phyloP scores from a whole-genome alignment of 1,284 basidiomycete species.

The Fomitopsis palustris region DNA sequence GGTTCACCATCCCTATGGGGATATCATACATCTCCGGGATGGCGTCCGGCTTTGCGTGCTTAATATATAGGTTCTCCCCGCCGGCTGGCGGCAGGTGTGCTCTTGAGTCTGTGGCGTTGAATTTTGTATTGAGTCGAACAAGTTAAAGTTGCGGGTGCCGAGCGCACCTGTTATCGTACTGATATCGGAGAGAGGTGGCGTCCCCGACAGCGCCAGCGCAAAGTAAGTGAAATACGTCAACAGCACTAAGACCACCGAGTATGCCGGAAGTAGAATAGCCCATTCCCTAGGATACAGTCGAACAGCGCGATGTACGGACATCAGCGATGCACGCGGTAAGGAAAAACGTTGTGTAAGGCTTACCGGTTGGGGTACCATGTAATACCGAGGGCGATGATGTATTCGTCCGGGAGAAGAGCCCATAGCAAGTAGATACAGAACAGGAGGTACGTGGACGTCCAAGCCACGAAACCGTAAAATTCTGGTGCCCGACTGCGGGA shows the following conservation, averaged over 20 bases:
- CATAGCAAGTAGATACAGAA: slow-evolving; percentile 73
- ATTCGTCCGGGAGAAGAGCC: slow-evolving; percentile 48
- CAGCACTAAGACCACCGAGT: slow-evolving; percentile 68
- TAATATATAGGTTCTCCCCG: slow-evolving; percentile 44
- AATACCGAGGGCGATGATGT: slow-evolving; percentile 63
- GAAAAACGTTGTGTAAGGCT: slow-evolving; percentile 19
- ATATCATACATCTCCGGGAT: slow-evolving; percentile 75
- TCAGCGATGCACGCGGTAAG: not conserved
- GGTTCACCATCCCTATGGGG: slow-evolving; percentile 79
- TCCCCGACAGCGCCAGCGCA: slow-evolving; percentile 66
- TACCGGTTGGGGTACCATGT: slow-evolving; percentile 88
- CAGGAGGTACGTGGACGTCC: slow-evolving; percentile 71
- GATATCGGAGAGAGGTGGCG: slow-evolving; percentile 67
- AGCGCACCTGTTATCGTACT: slow-evolving; percentile 51
- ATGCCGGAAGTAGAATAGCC: slow-evolving; percentile 82
- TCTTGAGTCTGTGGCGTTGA: slow-evolving; percentile 44
- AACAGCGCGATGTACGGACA: slow-evolving; percentile 17
- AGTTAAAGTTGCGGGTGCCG: not conserved
- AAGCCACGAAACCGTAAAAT: slow-evolving; percentile 86
- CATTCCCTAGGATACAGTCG: slow-evolving; percentile 62
- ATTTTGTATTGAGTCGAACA: slow-evolving; percentile 5
- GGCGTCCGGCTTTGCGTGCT: slow-evolving; percentile 39
- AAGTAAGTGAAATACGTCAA: slow-evolving; percentile 79
- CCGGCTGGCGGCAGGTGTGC: slow-evolving; percentile 41
- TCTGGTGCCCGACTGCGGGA: slow-evolving; percentile 66